Evolutionary conservation across 2,329 filamentous ascomycete genomes (phyloP), one percentile per base, ranked within the genome.

Genomic region (Tolypocladium cylindrosporum): DNA sequence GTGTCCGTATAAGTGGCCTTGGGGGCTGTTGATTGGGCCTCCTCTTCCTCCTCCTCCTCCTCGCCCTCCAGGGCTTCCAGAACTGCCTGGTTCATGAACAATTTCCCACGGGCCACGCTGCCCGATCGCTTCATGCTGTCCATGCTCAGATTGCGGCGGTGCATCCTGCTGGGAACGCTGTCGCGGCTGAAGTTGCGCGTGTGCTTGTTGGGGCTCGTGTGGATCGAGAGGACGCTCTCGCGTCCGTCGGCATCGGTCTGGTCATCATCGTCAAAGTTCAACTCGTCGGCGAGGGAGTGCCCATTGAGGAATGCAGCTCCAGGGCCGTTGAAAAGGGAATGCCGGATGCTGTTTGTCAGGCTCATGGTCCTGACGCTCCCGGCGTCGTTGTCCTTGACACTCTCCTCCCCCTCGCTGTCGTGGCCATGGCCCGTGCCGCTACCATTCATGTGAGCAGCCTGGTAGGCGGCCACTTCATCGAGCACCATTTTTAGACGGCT

Each of bases 251-350:
- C 81, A 61, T 92, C 86, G 41, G 88, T 87, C 61, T 89, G 77
- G 57, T 84, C 82, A 50, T 83, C 79, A 39, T 92, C 90, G 58
- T 93, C 89, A 61, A 96, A 89, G 61, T 90, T 87, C 57, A 99
- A 80, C 74, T 99, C 94, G 65, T 97, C 92, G 0, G 94, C 94
- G 45, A 99, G 79, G 61, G 88, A 96, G 59, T 91, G 73, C 1
- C 88, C 89, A 64, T 84, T 85, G 4, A 75, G 67, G 24, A 76
- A 9, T 4, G 19, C 39, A 2, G 31, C 31, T 14, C 45, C 73
- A 11, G 76, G 71, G 4, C 79, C 78, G 61, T 79, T 86, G 61
- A 89, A 76, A 31, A 87, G 75, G 2, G 91, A 95, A 68, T 87
- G 90, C 37, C 90, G 85, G 61, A 90, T 81, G 69, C 86, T 78